Evolutionary conservation across 306 rosid genomes (phyloP).

Genomic region (Rubus idaeus): DNA sequence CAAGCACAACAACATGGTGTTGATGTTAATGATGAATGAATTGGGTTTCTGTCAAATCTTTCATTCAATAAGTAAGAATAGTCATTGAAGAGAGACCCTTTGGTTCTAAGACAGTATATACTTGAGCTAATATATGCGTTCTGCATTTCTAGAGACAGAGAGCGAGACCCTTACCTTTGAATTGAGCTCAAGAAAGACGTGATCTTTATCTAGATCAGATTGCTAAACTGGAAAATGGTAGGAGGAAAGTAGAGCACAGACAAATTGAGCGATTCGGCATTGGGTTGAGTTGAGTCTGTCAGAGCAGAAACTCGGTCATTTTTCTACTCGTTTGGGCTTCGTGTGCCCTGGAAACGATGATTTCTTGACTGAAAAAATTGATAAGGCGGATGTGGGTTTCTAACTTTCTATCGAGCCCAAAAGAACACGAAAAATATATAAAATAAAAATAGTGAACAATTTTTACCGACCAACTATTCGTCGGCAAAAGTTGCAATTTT

Average conservation of each 20-base stretch:
- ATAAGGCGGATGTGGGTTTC: too few species aligned
- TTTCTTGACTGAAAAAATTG: too few species aligned
- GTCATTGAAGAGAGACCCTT: constrained; percentile 51
- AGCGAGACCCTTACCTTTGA: constrained; percentile 26
- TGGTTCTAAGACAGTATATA: constrained; percentile 51
- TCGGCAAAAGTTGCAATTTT: too few species aligned
- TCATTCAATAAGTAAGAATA: constrained; percentile 52
- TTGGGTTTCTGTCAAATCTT: constrained; percentile 55
- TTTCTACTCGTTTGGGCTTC: too few species aligned
- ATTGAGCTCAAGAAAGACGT: constrained; percentile 3
- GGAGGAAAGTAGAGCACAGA: background rate
- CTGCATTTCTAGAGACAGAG: constrained; percentile 39
- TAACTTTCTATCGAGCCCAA: too few species aligned
- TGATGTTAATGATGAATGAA: constrained; percentile 25
- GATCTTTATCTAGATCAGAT: constrained; percentile 12
- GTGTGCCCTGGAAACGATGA: too few species aligned
- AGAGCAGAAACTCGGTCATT: too few species aligned
- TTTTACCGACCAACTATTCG: too few species aligned
- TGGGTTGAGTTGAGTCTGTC: background rate
- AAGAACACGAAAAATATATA: too few species aligned
- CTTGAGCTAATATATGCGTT: constrained; percentile 57
- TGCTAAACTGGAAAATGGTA: background rate
- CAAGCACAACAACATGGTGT: constrained; percentile 47
- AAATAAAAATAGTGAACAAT: too few species aligned
- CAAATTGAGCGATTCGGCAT: background rate